Base-by-base conservation (phyloP, 305 asterid genomes). In the Stenogyne calaminthoides region DNA sequence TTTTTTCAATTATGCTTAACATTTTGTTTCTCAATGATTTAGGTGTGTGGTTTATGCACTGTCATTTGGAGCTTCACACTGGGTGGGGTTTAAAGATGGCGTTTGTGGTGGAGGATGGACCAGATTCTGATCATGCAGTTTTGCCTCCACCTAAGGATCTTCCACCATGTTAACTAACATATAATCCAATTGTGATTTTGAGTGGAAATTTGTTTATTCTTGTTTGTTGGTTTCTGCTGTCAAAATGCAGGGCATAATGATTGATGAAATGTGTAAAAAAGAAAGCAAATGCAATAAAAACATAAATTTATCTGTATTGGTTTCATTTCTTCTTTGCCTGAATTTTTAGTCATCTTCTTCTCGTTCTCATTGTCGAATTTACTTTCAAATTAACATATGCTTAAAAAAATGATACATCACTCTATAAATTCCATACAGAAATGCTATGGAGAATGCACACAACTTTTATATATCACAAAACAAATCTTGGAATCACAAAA, bases 31-130 rank as follows among this genome's bases (percentile, higher is more conserved):
- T 39, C 6, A 54, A 58, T 27, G n/a, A 20, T 10, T 16, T 46
- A 86, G 89, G 91, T 7, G 91, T 88, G 51, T 86, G 91, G 91
- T 88, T 83, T 72, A 77, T 88, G 73, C 93, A 86, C 42, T 86
- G 93, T 78, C 91, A 88, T 58, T 66, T 88, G 84, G 93, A 88
- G 80, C 71, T 88, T 52, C 93, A 88, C 14, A 86, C 93, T 4
- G 88, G 91, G 5, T 86, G 90, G 89, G 91, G 91, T 1, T 68
- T 88, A 70, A 88, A 88, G 81, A 78, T 67, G 9, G 91, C 93
- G 36, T 88, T 85, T 56, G 80, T 88, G 11, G 93, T 86, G 59
- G 89, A 85, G 59, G 76, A 88, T 64, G 93, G 93, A 52, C 81
- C 85, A 6, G 81, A 71, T 44, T 8, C 75, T 15, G 77, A 84